These are phyloP conservation scores for Xylaria intraflava DNA, from an alignment of 495 filamentous ascomycete genomes.

Conservation along the genomic window DNA sequence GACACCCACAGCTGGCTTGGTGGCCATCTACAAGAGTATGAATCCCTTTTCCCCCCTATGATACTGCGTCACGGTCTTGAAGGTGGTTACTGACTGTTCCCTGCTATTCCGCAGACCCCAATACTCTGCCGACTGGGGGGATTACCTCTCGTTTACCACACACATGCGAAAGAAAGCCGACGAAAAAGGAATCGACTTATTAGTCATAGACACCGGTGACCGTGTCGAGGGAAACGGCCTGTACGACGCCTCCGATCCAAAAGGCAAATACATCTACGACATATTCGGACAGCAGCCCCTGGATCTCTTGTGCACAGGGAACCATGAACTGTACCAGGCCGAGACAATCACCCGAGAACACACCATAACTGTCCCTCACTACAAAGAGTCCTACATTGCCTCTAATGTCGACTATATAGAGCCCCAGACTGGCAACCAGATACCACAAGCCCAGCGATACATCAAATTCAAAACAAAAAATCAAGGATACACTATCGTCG, in stretches of 20 bases:
- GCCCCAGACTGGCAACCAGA: slow-evolving; percentile 56
- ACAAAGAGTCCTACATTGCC: slow-evolving; percentile 67
- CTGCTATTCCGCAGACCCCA: slow-evolving; percentile 50
- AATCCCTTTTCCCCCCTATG: background rate
- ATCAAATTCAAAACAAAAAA: slow-evolving; percentile 87
- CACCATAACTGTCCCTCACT: slow-evolving; percentile 68
- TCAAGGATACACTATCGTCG: slow-evolving; percentile 71
- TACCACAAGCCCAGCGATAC: slow-evolving; percentile 75
- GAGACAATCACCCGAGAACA: slow-evolving; percentile 73
- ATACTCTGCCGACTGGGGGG: slow-evolving; percentile 94
- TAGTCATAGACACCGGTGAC: slow-evolving; percentile 92
- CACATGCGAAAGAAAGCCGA: slow-evolving; percentile 76
- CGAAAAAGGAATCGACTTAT: slow-evolving; percentile 67
- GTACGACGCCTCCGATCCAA: slow-evolving; percentile 85
- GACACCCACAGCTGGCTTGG: slow-evolving; percentile 95
- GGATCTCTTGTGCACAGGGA: slow-evolving; percentile 82
- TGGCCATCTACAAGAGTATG: slow-evolving; percentile 84
- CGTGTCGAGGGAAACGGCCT: slow-evolving; percentile 92
- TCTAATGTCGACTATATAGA: slow-evolving; percentile 90
- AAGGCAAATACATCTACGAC: slow-evolving; percentile 78
- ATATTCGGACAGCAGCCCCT: slow-evolving; percentile 77
- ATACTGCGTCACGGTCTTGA: background rate
- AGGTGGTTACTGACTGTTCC: background rate
- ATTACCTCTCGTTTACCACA: slow-evolving; percentile 88
- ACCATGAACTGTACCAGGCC: slow-evolving; percentile 88